A percentile compares a stretch with the other conserved stretches of the same genome.
These are phyloP conservation scores for Penicillium coffeae DNA, from an alignment of 495 filamentous ascomycete species.

Conservation along the genomic window DNA sequence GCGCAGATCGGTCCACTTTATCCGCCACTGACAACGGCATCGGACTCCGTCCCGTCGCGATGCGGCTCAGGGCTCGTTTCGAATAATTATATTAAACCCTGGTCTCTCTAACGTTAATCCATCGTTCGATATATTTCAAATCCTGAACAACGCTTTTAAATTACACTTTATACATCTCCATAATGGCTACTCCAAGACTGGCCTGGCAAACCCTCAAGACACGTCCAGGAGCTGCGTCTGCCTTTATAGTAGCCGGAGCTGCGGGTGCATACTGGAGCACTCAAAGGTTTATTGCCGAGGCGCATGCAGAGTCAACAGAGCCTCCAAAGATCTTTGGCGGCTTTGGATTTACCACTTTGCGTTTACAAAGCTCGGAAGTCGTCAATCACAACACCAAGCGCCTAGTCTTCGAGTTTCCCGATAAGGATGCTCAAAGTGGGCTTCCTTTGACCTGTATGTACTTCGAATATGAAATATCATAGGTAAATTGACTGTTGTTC, in stretches of 20 bases:
- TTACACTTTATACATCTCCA: background rate
- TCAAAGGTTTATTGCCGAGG: slow-evolving; percentile 11
- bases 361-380: slow-evolving; percentile 44
- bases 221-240: slow-evolving; percentile 1
- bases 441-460: slow-evolving; percentile 49
- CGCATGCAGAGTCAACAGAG: slow-evolving; percentile 22
- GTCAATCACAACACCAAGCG: slow-evolving; percentile 66
- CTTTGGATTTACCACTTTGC: slow-evolving; percentile 23
- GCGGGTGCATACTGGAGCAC: slow-evolving; percentile 16
- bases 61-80: slow-evolving; percentile 27
- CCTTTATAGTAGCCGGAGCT: slow-evolving; percentile 10
- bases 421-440: slow-evolving; percentile 45
- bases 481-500: slow-evolving; percentile 1
- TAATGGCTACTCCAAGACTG: slow-evolving; percentile 4
- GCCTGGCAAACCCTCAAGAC: slow-evolving; percentile 1
- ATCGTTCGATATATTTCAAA: too few species aligned
- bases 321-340: slow-evolving; percentile 18
- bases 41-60: background rate
- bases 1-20: background rate
- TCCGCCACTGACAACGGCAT: background rate
- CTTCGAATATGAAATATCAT: background rate
- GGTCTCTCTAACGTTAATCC: too few species aligned
- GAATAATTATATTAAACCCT: too few species aligned
- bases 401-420: slow-evolving; percentile 58
- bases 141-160: too few species aligned